Evolutionary conservation across 2,329 filamentous ascomycete genomes (phyloP), one percentile per base, ranked within the genome.

Genomic region (Cladobotryum protrusum): DNA sequence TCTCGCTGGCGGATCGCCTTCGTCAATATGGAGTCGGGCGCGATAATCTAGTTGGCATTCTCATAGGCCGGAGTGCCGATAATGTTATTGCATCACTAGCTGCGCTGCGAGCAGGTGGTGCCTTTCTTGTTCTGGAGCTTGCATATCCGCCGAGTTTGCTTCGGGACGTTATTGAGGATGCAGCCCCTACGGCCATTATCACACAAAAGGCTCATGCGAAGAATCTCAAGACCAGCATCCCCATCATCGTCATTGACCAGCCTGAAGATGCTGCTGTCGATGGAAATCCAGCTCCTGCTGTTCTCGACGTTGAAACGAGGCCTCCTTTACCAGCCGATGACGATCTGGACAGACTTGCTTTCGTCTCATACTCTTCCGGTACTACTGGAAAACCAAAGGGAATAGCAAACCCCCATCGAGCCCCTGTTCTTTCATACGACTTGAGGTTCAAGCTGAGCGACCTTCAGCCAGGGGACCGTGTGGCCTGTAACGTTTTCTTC

Each of bases 401-500:
- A 48, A 91, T 92, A 61, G 85, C 85, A 48, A 91, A 91, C 63
- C 83, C 86, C 2, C 87, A 91, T 64, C 75, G 80, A 59, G 87
- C 87, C 14, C 75, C 87, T 1, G 83, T 91, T 1, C 76, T 79
- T 24, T 91, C 87, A 6, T 91, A 91, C 62, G 74, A 88, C 57
- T 66, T 89, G 55, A 74, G 87, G 64, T 91, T 91, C 60, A 73
- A 70, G 9, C 66, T 91, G 44, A 85, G 82, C 56, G 83, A 91
- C 63, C 71, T 89, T 3, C 68, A 76, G 15, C 83, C 83, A 0
- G 86, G 86, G 14, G 87, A 90, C 57, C 79, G 87, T 6, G 86
- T 91, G 11, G 87, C 87, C n/a, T 91, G 87, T 70, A 92, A 91
- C 72, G 87, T 91, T 52, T 92, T 91, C 66, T 92, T 92, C 63